A percentile compares a stretch with the other conserved stretches of the same genome.
Conservation (phyloP, 169 alveolate species). For the Plasmodium yoelii region DNA sequence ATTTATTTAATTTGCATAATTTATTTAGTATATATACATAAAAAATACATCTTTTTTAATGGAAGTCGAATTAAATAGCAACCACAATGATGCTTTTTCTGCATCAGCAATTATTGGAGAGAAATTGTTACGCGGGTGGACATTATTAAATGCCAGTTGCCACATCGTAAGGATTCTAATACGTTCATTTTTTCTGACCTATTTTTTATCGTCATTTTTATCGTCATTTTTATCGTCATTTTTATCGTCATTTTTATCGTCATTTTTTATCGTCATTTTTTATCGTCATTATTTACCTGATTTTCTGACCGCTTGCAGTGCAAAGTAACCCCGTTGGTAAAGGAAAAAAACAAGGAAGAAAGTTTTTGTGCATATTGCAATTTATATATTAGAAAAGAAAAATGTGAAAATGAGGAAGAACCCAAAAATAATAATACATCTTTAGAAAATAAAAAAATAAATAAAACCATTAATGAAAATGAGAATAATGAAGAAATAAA, state of each 20-base stretch:
- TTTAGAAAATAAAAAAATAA: neutral
- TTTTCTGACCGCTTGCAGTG: no score
- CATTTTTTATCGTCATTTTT: neutral
- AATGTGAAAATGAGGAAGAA: neutral
- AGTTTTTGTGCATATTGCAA: constrained; percentile 44
- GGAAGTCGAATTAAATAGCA: constrained; percentile 24
- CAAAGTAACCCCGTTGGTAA: constrained; percentile 48
- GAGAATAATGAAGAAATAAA: neutral
- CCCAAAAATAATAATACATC: no score
- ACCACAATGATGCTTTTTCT: constrained; percentile 6
- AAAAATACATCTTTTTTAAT: neutral
- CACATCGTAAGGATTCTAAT: constrained; percentile 29
- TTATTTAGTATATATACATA: no score
- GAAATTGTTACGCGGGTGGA: constrained; percentile 66
- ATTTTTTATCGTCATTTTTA: neutral
- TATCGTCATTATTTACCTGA: no score
- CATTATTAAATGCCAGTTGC: constrained; percentile 37
- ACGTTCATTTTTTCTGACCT: no score
- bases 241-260: neutral
- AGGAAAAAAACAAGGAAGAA: constrained; percentile 62
- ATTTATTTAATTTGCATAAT: no score
- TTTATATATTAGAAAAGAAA: constrained; percentile 17
- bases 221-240: neutral
- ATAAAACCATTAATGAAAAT: neutral
- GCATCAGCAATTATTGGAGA: constrained; percentile 60